phyloP scores from a whole-genome alignment of 1,284 basidiomycete genomes.

The Cryptococcus sp. region DNA sequence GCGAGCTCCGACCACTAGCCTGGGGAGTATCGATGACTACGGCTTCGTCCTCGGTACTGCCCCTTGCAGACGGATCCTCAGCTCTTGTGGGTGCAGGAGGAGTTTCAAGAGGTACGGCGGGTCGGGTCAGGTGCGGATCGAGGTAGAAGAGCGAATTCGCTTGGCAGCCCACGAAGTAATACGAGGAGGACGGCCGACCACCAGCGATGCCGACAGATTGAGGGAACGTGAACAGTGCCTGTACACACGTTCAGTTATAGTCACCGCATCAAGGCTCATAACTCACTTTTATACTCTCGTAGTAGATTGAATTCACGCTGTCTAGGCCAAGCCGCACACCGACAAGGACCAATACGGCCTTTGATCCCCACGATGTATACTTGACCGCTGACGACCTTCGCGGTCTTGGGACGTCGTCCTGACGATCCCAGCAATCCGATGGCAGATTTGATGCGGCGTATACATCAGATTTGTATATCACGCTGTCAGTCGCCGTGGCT shows the following conservation, averaged over 20 bases:
- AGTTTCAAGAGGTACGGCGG: slow-evolving; percentile 72
- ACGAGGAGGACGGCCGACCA: slow-evolving; percentile 90
- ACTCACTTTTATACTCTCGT: slow-evolving; percentile 85
- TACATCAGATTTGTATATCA: slow-evolving; percentile 83
- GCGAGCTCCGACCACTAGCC: slow-evolving; percentile 1
- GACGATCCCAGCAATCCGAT: slow-evolving; percentile 33
- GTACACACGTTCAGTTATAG: not conserved
- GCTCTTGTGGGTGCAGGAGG: slow-evolving; percentile 54
- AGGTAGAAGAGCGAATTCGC: slow-evolving; percentile 90
- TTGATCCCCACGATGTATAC: slow-evolving; percentile 67
- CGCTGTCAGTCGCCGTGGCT: slow-evolving; percentile 77
- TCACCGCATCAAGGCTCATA: not conserved
- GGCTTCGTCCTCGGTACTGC: slow-evolving; percentile 16
- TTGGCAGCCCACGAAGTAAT: slow-evolving; percentile 95
- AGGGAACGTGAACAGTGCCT: slow-evolving; percentile 88
- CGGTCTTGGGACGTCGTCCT: not conserved
- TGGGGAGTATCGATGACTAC: slow-evolving; percentile 18
- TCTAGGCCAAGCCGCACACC: slow-evolving; percentile 86
- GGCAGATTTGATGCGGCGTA: slow-evolving; percentile 70
- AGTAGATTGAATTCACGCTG: slow-evolving; percentile 92
- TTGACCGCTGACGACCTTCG: slow-evolving; percentile 9
- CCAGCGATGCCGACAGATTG: slow-evolving; percentile 96
- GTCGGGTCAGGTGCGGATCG: slow-evolving; percentile 88
- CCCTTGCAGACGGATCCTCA: not conserved
- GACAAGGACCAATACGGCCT: slow-evolving; percentile 83